Conservation (phyloP, 78 protist species). For the Mastigamoeba balamuthi region DNA sequence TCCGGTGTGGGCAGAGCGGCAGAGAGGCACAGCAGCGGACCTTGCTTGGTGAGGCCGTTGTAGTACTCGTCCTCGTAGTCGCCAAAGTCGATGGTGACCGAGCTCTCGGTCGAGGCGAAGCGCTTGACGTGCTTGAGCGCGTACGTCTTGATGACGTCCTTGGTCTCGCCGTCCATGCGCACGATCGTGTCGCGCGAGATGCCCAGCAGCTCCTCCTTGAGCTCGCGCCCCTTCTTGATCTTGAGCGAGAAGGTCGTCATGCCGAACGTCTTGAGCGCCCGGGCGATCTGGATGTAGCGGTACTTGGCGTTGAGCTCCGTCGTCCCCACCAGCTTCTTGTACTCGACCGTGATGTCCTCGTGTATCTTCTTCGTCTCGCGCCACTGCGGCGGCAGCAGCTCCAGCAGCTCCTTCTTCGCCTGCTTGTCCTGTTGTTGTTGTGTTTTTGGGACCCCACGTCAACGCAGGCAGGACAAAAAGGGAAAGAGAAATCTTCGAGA, state of each 20-base stretch:
- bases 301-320: slow-evolving; percentile 49
- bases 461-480: slow-evolving; percentile 24
- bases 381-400: slow-evolving; percentile 37
- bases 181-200: slow-evolving; percentile 40
- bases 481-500: too few species aligned
- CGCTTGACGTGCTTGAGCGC: slow-evolving; percentile 45
- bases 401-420: slow-evolving; percentile 4
- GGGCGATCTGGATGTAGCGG: slow-evolving; percentile 48
- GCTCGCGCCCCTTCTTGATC: neutral
- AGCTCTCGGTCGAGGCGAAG: slow-evolving; percentile 47
- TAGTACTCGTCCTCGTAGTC: slow-evolving; percentile 51
- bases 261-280: slow-evolving; percentile 61
- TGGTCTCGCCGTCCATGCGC: slow-evolving; percentile 29
- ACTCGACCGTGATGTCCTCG: slow-evolving; percentile 34
- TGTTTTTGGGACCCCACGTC: neutral
- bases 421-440: neutral
- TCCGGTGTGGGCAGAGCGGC: too few species aligned
- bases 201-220: slow-evolving; percentile 8
- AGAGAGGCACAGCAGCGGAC: too few species aligned
- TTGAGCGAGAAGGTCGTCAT: slow-evolving; percentile 25
- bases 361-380: slow-evolving; percentile 25
- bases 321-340: slow-evolving; percentile 32
- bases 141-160: slow-evolving; percentile 19
- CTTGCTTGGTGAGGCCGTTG: slow-evolving; percentile 12
- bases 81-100: slow-evolving; percentile 61